Percentiles rank a stretch among this genome's conserved stretches.
Evolutionary conservation across 306 rosid species (phyloP).

Genomic region (Alnus glutinosa): DNA sequence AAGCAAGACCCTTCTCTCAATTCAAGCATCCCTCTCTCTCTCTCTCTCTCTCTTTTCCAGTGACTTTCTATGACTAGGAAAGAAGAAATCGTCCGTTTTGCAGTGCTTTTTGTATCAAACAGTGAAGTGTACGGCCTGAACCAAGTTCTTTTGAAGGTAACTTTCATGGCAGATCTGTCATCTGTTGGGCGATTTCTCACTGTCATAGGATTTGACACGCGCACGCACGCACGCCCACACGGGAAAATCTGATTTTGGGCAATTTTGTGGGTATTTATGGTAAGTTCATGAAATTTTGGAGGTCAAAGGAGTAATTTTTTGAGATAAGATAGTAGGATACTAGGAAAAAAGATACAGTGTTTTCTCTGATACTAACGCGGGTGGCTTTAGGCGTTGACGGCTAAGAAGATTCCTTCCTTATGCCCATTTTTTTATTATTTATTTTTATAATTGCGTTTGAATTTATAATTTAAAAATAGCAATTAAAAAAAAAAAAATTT

Average conservation of each 20-base stretch:
- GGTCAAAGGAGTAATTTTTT: slow-evolving; percentile 6
- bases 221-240: neutral
- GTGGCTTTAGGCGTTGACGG: slow-evolving; percentile 15
- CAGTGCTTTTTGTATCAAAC: slow-evolving; percentile 32
- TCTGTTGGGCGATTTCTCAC: slow-evolving; percentile 13
- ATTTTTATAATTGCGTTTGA: too few relatives aligned
- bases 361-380: slow-evolving; percentile 26
- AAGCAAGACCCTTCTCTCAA: slow-evolving; percentile 61
- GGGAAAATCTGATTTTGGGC: slow-evolving; percentile 19
- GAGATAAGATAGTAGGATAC: neutral
- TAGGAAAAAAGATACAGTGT: slow-evolving; percentile 32
- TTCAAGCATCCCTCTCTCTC: slow-evolving; percentile 44
- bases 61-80: slow-evolving; percentile 16
- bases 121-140: slow-evolving; percentile 20
- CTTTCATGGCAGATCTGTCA: slow-evolving; percentile 43
- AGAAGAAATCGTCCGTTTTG: slow-evolving; percentile 11
- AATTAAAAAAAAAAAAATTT: too few relatives aligned
- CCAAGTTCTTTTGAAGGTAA: slow-evolving; percentile 13
- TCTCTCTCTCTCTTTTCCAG: slow-evolving; percentile 11
- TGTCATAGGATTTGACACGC: slow-evolving; percentile 18
- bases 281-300: slow-evolving; percentile 2
- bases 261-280: slow-evolving; percentile 18
- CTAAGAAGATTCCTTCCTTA: slow-evolving; percentile 20
- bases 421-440: slow-evolving; percentile 9
- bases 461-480: too few relatives aligned